phyloP scores from a whole-genome alignment of 129 eudicot genomes.

The Tagetes patula region DNA sequence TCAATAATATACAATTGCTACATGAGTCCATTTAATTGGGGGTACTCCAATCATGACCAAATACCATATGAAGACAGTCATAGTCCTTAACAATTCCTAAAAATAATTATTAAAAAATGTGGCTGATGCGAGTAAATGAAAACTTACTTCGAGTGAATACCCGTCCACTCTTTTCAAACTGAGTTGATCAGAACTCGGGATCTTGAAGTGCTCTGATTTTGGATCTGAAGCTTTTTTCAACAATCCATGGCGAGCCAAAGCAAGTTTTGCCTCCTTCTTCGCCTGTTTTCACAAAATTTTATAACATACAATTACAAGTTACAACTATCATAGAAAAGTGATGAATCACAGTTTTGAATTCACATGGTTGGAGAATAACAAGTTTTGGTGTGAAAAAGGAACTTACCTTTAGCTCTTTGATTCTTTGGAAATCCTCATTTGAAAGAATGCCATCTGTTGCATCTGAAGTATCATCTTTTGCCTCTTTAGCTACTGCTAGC shows the following conservation, averaged over 20 bases:
- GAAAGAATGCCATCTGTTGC: conserved; percentile 71
- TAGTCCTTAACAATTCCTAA: neutral
- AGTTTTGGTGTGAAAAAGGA: conserved; percentile 4
- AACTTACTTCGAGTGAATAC: conserved; percentile 69
- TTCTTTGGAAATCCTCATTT: conserved; percentile 84
- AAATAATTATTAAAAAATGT: neutral
- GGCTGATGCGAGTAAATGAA: neutral
- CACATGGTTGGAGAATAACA: neutral
- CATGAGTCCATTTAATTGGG: neutral
- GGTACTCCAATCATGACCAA: neutral
- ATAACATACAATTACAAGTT: neutral
- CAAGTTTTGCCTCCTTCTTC: conserved; percentile 62
- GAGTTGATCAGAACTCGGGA: conserved; percentile 81
- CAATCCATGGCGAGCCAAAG: conserved; percentile 67
- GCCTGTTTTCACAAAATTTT: conserved; percentile 48
- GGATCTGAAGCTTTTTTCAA: conserved; percentile 51
- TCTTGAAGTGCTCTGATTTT: conserved; percentile 49
- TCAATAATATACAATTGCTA: neutral
- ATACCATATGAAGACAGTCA: neutral
- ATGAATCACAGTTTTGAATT: neutral
- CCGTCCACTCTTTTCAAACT: conserved; percentile 77
- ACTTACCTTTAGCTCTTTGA: conserved; percentile 69
- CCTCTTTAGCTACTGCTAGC: conserved; percentile 59
- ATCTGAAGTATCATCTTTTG: conserved; percentile 16
- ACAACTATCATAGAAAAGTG: neutral